These are phyloP conservation scores for Picea mariana DNA, from an alignment of 83 land plant genomes.

Conservation along the genomic window DNA sequence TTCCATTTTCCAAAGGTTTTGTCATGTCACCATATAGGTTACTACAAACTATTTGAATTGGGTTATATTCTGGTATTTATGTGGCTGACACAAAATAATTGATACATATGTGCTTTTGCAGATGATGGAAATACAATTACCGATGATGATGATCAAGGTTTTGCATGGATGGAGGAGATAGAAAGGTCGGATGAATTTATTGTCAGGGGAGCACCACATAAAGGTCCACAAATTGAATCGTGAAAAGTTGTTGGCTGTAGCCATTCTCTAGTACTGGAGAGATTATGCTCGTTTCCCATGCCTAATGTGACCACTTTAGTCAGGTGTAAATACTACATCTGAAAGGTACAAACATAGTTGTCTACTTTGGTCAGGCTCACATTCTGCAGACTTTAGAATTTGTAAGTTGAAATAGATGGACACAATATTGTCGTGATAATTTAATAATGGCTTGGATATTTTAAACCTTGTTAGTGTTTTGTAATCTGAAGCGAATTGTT, in stretches of 20 bases:
- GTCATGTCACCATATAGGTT: background rate
- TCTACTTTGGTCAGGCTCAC: background rate
- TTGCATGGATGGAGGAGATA: slow-evolving; percentile 48
- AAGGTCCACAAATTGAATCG: slow-evolving; percentile 36
- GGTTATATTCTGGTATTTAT: too few species aligned
- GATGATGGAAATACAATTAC: too few species aligned
- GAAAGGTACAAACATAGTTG: background rate
- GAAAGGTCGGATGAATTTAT: slow-evolving; percentile 43
- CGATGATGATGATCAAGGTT: slow-evolving; percentile 3
- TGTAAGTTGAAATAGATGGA: background rate
- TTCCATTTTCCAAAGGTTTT: background rate
- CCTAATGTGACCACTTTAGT: too few species aligned
- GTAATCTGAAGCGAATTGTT: background rate
- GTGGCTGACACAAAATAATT: too few species aligned
- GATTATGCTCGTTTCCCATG: too few species aligned
- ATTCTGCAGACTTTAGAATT: background rate
- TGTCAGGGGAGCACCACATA: slow-evolving; percentile 32
- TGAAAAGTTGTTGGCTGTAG: background rate
- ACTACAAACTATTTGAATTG: background rate
- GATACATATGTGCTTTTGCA: too few species aligned
- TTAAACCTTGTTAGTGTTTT: background rate
- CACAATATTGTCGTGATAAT: background rate
- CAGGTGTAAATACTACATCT: too few species aligned
- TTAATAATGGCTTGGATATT: background rate
- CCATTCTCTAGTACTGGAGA: too few species aligned